Percentiles rank a stretch among this genome's conserved stretches.
These are phyloP conservation scores for Euptelea pleiosperma DNA, from an alignment of 164 flowering plant species.

Conservation along the genomic window DNA sequence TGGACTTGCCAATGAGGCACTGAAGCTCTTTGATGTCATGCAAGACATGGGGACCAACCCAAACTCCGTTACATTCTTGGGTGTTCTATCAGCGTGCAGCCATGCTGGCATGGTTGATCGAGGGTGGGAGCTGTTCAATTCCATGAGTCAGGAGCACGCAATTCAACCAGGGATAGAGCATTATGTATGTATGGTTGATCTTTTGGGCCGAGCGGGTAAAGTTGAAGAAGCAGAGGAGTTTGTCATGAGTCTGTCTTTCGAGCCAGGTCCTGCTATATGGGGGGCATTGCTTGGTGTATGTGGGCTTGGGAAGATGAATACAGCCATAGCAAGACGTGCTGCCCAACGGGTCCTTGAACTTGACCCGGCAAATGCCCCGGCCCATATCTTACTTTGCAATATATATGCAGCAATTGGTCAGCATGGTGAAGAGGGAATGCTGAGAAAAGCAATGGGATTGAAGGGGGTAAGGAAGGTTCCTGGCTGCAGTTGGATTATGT, in stretches of 20 bases:
- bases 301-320: conserved; percentile 24
- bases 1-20: conserved; percentile 32
- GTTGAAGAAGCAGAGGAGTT: conserved; percentile 42
- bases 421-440: conserved; percentile 29
- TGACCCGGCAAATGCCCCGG: conserved; percentile 53
- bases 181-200: conserved; percentile 39
- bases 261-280: conserved; percentile 41
- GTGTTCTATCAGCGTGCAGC: conserved; percentile 41
- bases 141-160: conserved; percentile 27
- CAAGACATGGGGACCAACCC: conserved; percentile 27
- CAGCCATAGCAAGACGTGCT: conserved; percentile 32
- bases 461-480: conserved; percentile 55
- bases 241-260: conserved; percentile 32
- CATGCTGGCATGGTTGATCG: conserved; percentile 34
- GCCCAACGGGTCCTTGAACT: conserved; percentile 39
- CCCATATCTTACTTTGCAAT: conserved; percentile 48
- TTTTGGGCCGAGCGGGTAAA: conserved; percentile 49
- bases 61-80: conserved; percentile 44
- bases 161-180: conserved; percentile 37
- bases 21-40: conserved; percentile 36
- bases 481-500: conserved; percentile 61
- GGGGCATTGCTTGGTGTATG: conserved; percentile 57
- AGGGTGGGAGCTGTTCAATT: conserved; percentile 34
- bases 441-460: conserved; percentile 50
- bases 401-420: conserved; percentile 37